Evolutionary conservation across 805 yeast genomes (phyloP).

Genomic region (Brettanomyces naardenensis): DNA sequence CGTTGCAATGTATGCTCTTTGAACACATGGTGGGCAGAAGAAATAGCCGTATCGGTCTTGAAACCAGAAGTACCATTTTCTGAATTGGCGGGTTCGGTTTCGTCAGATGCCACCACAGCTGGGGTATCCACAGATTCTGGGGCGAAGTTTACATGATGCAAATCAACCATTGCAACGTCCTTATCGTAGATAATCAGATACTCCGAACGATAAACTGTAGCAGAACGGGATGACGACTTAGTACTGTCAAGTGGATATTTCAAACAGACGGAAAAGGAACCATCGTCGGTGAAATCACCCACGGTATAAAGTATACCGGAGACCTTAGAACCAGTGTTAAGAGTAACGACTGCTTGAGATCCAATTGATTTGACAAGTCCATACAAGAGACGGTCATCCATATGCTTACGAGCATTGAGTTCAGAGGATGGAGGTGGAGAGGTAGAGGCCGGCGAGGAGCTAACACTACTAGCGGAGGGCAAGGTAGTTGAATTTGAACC

Average conservation of each 20-base stretch:
- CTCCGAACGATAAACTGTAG: slow-evolving; percentile 26
- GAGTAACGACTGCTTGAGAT: slow-evolving; percentile 46
- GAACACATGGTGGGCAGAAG: slow-evolving; percentile 34
- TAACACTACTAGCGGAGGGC: neutral
- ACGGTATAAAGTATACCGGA: slow-evolving; percentile 52
- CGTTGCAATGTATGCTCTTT: slow-evolving; percentile 69
- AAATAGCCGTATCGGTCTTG: slow-evolving; percentile 82
- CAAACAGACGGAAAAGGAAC: slow-evolving; percentile 46
- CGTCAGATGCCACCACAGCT: slow-evolving; percentile 2
- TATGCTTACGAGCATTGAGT: slow-evolving; percentile 21
- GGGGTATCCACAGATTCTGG: neutral
- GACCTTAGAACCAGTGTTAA: slow-evolving; percentile 51
- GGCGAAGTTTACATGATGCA: slow-evolving; percentile 6
- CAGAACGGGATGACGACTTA: slow-evolving; percentile 15
- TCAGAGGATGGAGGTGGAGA: neutral
- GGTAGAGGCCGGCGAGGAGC: neutral
- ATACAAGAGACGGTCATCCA: slow-evolving; percentile 50
- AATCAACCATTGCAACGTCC: slow-evolving; percentile 43
- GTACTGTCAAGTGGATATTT: slow-evolving; percentile 36
- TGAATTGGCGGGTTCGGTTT: neutral
- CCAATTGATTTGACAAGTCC: slow-evolving; percentile 57
- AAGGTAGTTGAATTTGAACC: neutral
- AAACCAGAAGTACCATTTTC: slow-evolving; percentile 29
- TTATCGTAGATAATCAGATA: slow-evolving; percentile 36
- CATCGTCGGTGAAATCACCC: slow-evolving; percentile 29